Evolutionary conservation across 139 green algal genomes (phyloP), one percentile per base, ranked within the genome.

Genomic region (Closterium sp.): DNA sequence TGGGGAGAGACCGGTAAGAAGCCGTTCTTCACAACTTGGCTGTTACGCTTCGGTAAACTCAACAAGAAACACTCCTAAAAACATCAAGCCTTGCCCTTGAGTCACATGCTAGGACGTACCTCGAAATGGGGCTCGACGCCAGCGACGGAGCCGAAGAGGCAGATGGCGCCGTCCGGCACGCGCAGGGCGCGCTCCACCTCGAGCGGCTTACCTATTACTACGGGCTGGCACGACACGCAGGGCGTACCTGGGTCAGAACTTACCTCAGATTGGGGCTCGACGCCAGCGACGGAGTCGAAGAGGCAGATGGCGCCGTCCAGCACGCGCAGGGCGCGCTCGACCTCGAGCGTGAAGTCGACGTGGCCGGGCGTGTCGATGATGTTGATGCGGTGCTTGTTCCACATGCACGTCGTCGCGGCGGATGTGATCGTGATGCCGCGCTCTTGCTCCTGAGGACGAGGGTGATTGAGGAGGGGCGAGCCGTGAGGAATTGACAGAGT

Each of bases 361-460:
- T 94, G 91, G 81, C 92, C 92, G 33, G 98, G 98, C 6, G 98
- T 99, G 95, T 99, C 98, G 91, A 99, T 99, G 95, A 99, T 98
- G 95, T 99, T 99, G 95, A 99, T 98, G 86, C 97, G 95, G 95
- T 98, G 95, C 92, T 97, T 96, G n/a, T 98, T 96, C 98, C 98
- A 99, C 55, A 95, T 93, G 96, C 97, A 99, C 6, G 97, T 99
- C 85, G 98, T 99, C 89, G 98, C 98, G 35, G 98, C 98, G 38
- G 96, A 97, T 0, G 98, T 99, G 96, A 99, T 99, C 91, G 98
- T 99, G 96, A 99, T 99, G 76, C 98, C 98, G 85, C 98, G 95
- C 96, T 99, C 98, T 0, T 98, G 97, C 91, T 94, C 91, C 91
- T 92, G 89, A 12, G 8, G 19, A 28, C 2, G 84, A 1, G 33